Percentiles rank a stretch among this genome's conserved stretches.
These are phyloP conservation scores for Pachysandra terminalis DNA, from an alignment of 164 flowering plant genomes.

Conservation along the genomic window DNA sequence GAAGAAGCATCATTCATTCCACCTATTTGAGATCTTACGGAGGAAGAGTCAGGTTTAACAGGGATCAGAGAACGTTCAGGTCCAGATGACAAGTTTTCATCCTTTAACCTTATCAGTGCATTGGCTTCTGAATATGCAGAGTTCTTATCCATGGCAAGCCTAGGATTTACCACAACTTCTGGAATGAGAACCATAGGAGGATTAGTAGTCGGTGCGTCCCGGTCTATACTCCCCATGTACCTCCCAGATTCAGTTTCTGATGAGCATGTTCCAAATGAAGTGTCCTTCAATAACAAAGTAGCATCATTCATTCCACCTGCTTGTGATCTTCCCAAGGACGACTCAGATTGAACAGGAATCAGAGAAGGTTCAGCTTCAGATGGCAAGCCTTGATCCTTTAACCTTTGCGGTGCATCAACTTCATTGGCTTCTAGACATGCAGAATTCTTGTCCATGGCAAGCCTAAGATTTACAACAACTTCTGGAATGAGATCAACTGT, in stretches of 20 bases:
- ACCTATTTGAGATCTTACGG: constrained; percentile 21
- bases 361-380: neutral
- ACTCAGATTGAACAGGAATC: neutral
- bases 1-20: constrained; percentile 32
- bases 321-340: constrained; percentile 15
- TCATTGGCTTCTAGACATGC: neutral
- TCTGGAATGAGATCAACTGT: too few species aligned
- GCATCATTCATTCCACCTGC: constrained; percentile 30
- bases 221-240: constrained; percentile 17
- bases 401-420: neutral
- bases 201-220: constrained; percentile 4
- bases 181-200: too few species aligned
- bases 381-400: constrained; percentile 9
- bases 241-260: constrained; percentile 25
- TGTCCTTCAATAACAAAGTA: constrained; percentile 30
- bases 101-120: constrained; percentile 2
- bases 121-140: neutral
- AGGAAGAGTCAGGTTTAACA: neutral
- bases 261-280: constrained; percentile 15
- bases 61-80: neutral
- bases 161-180: too few species aligned
- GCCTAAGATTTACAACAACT: too few species aligned
- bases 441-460: too few species aligned
- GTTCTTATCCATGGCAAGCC: too few species aligned
- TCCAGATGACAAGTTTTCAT: constrained; percentile 3